phyloP scores from a whole-genome alignment of 371 early-diverging fungal genomes.

The Mucor mucedo region DNA sequence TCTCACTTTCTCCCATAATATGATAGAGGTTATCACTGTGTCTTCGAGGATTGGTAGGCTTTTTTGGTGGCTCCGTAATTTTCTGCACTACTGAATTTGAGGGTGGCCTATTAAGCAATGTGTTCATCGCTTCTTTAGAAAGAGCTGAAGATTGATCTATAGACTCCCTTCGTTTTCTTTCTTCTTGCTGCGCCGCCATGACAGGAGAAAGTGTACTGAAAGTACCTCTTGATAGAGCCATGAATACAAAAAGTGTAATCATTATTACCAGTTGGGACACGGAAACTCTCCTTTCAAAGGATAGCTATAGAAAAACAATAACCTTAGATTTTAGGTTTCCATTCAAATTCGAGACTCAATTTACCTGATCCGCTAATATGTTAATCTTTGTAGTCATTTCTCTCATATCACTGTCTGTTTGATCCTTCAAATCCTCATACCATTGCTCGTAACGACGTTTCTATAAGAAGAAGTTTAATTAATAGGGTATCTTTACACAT shows the following conservation, averaged over 20 bases:
- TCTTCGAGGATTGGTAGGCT: conserved; percentile 26
- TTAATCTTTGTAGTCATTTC: conserved; percentile 55
- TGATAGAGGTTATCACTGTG: conserved; percentile 28
- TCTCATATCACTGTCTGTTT: conserved; percentile 50
- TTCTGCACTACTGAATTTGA: not conserved
- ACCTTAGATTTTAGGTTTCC: no score
- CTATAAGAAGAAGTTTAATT: conserved; percentile 22
- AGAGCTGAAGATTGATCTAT: conserved; percentile 13
- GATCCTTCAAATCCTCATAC: conserved; percentile 61
- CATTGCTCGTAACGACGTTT: conserved; percentile 62
- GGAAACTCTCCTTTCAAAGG: conserved; percentile 68
- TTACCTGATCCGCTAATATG: conserved; percentile 64
- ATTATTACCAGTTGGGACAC: conserved; percentile 62
- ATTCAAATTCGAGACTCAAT: no score
- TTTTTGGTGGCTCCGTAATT: conserved; percentile 9
- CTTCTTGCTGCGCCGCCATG: conserved; percentile 49
- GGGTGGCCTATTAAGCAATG: not conserved
- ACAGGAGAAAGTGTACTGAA: conserved; percentile 51
- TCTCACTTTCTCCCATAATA: not conserved
- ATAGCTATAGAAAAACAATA: conserved; percentile 25
- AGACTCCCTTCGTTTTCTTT: conserved; percentile 45
- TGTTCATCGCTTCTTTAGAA: conserved; percentile 10
- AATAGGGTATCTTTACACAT: not conserved
- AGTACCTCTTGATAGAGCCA: conserved; percentile 57
- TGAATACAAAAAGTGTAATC: conserved; percentile 57